phyloP scores from a whole-genome alignment of 495 filamentous ascomycete genomes.

The Amniculicola lignicola region DNA sequence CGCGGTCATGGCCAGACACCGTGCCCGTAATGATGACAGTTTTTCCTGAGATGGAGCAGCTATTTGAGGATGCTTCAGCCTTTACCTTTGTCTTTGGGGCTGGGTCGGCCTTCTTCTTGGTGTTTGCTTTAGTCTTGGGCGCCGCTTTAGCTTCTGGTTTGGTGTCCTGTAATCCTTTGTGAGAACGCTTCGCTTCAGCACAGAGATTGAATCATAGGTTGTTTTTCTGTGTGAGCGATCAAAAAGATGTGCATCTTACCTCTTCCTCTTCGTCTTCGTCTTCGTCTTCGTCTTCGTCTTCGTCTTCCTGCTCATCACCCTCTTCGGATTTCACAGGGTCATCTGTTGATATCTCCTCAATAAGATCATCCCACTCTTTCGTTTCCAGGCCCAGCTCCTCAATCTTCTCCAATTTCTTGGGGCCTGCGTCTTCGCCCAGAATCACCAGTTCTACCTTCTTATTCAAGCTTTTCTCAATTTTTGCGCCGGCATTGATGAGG shows the following conservation, averaged over 20 bases:
- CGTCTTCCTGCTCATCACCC: constrained; percentile 2
- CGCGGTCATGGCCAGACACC: constrained; percentile 18
- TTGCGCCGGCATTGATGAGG: constrained; percentile 22
- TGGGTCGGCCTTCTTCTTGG: constrained; percentile 23
- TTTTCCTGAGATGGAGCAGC: constrained; percentile 14
- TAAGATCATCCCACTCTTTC: constrained; percentile 21
- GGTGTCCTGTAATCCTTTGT: constrained; percentile 3
- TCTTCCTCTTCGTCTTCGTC: constrained; percentile 21
- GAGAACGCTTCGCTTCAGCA: not conserved
- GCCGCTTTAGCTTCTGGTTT: constrained; percentile 10
- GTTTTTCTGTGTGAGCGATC: not conserved
- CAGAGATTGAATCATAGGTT: not conserved
- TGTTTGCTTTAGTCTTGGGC: constrained; percentile 13
- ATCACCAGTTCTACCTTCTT: constrained; percentile 26
- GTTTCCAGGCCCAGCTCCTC: constrained; percentile 18
- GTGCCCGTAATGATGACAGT: constrained; percentile 23
- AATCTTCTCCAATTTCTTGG: constrained; percentile 24
- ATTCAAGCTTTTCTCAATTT: constrained; percentile 25
- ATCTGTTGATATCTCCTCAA: constrained; percentile 27
- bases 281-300: constrained; percentile 9
- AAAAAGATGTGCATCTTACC: constrained; percentile 6
- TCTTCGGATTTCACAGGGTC: constrained; percentile 15
- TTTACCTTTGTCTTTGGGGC: constrained; percentile 6
- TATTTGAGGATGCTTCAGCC: not conserved
- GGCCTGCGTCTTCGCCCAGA: constrained; percentile 15